Evolutionary conservation across 257 asterid species (phyloP).

Genomic region (Echites panduratus): DNA sequence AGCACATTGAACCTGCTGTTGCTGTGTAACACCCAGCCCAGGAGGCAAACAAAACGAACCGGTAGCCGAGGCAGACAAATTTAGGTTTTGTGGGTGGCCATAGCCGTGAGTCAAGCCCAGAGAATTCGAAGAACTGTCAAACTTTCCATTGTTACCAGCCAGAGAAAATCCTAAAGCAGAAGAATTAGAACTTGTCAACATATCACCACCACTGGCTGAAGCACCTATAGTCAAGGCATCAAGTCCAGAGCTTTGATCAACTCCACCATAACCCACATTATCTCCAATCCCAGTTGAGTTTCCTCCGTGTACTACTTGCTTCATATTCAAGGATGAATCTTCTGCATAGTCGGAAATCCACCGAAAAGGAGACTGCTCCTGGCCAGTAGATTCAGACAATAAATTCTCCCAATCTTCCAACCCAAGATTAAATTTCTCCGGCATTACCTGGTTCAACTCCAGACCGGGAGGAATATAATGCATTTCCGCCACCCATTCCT

Average conservation of each 20-base stretch:
- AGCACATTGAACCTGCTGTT: conserved; percentile 14
- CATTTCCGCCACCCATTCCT: conserved; percentile 25
- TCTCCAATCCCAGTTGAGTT: conserved; percentile 17
- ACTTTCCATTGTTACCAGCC: conserved; percentile 19
- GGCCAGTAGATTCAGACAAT: conserved; percentile 33
- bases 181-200: conserved; percentile 16
- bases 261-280: conserved; percentile 21
- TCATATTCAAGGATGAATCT: conserved; percentile 25
- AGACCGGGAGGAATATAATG: conserved; percentile 22
- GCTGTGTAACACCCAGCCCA: conserved; percentile 7
- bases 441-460: conserved; percentile 21
- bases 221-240: conserved; percentile 17
- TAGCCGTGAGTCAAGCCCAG: not conserved
- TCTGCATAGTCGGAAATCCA: conserved; percentile 36
- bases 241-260: conserved; percentile 18
- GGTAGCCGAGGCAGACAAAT: conserved; percentile 5
- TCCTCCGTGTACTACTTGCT: conserved; percentile 23
- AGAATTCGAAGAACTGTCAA: conserved; percentile 16
- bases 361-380: conserved; percentile 33
- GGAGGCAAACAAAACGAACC: conserved; percentile 7
- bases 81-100: conserved; percentile 13
- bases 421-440: conserved; percentile 36
- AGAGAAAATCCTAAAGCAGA: conserved; percentile 10
- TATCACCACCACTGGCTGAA: conserved; percentile 15
- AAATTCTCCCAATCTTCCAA: conserved; percentile 42